These are phyloP conservation scores for Saussurea involucrata DNA, from an alignment of 129 eudicot species.

Conservation along the genomic window DNA sequence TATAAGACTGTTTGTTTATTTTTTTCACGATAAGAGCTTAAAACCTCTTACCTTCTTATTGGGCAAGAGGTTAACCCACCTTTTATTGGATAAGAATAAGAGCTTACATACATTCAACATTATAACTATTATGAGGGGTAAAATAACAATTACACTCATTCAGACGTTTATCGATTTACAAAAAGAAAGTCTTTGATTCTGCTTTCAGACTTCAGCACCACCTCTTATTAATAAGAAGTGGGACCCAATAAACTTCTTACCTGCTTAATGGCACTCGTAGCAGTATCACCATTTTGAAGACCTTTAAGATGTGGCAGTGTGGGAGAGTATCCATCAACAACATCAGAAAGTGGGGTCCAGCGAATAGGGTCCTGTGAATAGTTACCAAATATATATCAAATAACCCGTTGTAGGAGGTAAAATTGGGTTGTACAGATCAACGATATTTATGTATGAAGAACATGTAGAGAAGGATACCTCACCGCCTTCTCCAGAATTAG, in stretches of 20 bases:
- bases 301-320: slow-evolving; percentile 98
- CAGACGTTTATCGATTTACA: neutral
- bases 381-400: slow-evolving; percentile 8
- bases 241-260: slow-evolving; percentile 25
- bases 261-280: slow-evolving; percentile 99
- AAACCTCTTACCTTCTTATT: neutral
- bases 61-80: neutral
- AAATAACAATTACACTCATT: neutral
- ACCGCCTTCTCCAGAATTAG: slow-evolving; percentile 99
- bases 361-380: slow-evolving; percentile 85
- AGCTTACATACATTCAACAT: neutral
- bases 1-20: neutral
- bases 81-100: neutral
- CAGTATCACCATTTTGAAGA: slow-evolving; percentile 98
- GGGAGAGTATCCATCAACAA: slow-evolving; percentile 99
- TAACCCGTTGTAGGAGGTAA: neutral
- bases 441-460: neutral
- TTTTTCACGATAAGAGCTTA: no score
- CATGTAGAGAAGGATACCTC: slow-evolving; percentile 52
- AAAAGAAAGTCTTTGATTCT: no score
- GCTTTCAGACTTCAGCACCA: neutral
- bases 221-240: neutral
- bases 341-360: slow-evolving; percentile 98
- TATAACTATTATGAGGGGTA: neutral
- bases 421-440: neutral